phyloP scores from a whole-genome alignment of 768 basidiomycete species.

The Auriscalpium vulgare region DNA sequence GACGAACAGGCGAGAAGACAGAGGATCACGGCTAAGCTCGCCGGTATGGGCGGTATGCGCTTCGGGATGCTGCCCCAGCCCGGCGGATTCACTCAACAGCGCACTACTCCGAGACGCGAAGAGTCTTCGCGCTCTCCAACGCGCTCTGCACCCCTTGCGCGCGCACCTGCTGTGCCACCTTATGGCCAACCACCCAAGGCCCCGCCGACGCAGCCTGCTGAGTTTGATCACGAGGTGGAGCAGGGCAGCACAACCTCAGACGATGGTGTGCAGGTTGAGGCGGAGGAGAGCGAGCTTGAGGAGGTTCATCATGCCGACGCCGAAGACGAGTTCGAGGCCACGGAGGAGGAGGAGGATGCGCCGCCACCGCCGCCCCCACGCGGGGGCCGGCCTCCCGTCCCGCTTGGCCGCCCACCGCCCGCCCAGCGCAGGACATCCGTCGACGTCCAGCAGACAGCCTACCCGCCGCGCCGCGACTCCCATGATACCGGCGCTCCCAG shows the following conservation, averaged over 20 bases:
- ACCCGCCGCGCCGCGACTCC: constrained; percentile 7
- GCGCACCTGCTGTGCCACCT: constrained; percentile 24
- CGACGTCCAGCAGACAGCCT: background rate
- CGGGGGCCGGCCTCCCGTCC: constrained; percentile 19
- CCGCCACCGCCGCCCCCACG: constrained; percentile 37
- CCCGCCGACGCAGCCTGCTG: constrained; percentile 23
- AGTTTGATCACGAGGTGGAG: constrained; percentile 37
- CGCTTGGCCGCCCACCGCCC: constrained; percentile 11
- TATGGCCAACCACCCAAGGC: background rate
- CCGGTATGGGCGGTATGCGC: constrained; percentile 49
- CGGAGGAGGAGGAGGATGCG: constrained; percentile 32
- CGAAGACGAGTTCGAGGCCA: background rate
- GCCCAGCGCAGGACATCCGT: background rate
- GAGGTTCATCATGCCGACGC: constrained; percentile 48
- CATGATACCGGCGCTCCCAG: constrained; percentile 2
- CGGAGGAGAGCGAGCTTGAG: constrained; percentile 67
- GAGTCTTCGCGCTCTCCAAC: constrained; percentile 24
- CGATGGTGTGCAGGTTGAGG: constrained; percentile 58
- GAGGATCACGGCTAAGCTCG: constrained; percentile 47
- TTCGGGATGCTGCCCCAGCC: constrained; percentile 43
- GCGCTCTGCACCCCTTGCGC: constrained; percentile 19
- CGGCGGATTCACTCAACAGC: constrained; percentile 1
- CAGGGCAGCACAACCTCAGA: constrained; percentile 36
- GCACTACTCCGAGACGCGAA: constrained; percentile 6
- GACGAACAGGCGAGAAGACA: constrained; percentile 50